Evolutionary conservation across 495 filamentous ascomycete genomes (phyloP).

Genomic region (Penicillium longicatenatum): DNA sequence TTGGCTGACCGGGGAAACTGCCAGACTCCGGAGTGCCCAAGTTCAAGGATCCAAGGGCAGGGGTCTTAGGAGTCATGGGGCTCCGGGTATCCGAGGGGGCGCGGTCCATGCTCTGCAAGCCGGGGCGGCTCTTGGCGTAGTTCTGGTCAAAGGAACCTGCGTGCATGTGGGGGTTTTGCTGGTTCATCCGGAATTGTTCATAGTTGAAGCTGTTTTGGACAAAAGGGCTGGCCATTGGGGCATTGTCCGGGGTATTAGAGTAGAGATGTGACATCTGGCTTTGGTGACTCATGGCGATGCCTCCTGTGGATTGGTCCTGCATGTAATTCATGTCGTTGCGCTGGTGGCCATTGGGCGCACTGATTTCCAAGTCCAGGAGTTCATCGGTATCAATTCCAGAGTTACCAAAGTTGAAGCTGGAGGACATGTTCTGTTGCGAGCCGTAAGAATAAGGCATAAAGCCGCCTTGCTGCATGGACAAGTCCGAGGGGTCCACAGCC

Average conservation of each 20-base stretch:
- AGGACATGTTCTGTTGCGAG: conserved; percentile 54
- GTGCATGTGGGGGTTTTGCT: conserved; percentile 52
- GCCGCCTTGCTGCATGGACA: conserved; percentile 64
- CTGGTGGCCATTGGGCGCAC: conserved; percentile 44
- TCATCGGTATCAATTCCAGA: conserved; percentile 58
- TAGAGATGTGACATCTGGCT: conserved; percentile 69
- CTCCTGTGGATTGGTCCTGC: conserved; percentile 46
- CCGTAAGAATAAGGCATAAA: conserved; percentile 53
- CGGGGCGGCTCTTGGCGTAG: conserved; percentile 57
- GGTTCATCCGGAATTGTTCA: conserved; percentile 66
- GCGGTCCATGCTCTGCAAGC: conserved; percentile 65
- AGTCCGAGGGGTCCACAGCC: conserved; percentile 82
- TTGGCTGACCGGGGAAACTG: conserved; percentile 73
- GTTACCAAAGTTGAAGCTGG: conserved; percentile 55
- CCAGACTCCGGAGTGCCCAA: conserved; percentile 66
- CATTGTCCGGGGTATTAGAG: conserved; percentile 84
- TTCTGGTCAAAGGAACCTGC: conserved; percentile 56
- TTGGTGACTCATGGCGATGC: conserved; percentile 51
- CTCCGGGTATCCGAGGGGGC: conserved; percentile 69
- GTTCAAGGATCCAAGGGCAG: conserved; percentile 57
- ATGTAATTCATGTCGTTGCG: conserved; percentile 47
- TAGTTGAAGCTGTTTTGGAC: conserved; percentile 70
- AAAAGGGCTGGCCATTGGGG: conserved; percentile 86
- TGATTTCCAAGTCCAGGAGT: conserved; percentile 54
- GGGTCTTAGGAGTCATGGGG: conserved; percentile 79